phyloP scores from a whole-genome alignment of 225 moss, liverwort and hornwort species.

The Antitrichia curtipendula region DNA sequence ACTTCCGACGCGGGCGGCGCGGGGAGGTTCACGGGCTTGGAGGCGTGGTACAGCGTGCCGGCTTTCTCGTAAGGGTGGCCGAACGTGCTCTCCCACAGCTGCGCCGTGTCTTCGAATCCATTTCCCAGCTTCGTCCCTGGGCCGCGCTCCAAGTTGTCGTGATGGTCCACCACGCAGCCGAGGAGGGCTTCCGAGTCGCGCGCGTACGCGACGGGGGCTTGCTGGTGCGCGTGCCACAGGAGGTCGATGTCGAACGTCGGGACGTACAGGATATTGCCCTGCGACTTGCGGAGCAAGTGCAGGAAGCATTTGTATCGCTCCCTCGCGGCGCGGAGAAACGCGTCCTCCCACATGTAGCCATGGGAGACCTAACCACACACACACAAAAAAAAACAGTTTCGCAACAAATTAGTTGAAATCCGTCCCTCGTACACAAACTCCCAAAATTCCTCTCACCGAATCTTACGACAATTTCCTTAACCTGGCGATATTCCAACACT shows the following conservation, averaged over 20 bases:
- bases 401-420: not conserved
- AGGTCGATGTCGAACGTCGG: constrained; percentile 85
- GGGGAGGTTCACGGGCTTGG: constrained; percentile 53
- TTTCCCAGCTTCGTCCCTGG: constrained; percentile 56
- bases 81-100: constrained; percentile 60
- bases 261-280: constrained; percentile 61
- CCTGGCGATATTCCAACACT: not conserved
- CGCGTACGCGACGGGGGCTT: constrained; percentile 56
- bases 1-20: constrained; percentile 40
- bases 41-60: constrained; percentile 46
- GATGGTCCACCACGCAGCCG: constrained; percentile 61
- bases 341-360: constrained; percentile 73
- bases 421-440: not conserved
- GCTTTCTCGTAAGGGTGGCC: constrained; percentile 74
- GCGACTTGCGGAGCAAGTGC: constrained; percentile 43
- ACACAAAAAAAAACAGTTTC: not conserved
- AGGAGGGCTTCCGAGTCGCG: constrained; percentile 60
- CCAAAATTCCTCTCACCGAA: not conserved
- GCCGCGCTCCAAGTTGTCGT: constrained; percentile 62
- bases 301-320: constrained; percentile 84
- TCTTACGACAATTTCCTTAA: not conserved
- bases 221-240: constrained; percentile 91
- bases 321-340: constrained; percentile 38
- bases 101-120: constrained; percentile 62
- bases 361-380: constrained; percentile 40